These are phyloP conservation scores for Trichoderma sp. DNA, from an alignment of 2,329 filamentous ascomycete genomes.

Conservation along the genomic window DNA sequence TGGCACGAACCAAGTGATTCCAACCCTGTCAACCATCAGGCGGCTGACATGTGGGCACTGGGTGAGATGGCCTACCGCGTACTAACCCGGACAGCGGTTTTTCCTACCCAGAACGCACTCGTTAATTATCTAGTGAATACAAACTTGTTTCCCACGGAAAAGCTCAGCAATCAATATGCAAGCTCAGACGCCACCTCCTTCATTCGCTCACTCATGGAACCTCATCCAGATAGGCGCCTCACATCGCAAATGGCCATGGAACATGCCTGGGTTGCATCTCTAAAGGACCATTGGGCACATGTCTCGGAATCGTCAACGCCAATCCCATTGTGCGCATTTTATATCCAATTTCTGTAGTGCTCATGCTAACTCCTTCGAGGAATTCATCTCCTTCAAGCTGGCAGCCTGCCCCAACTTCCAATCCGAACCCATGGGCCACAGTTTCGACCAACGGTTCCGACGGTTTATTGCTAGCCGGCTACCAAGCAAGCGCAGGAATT, in stretches of 20 bases:
- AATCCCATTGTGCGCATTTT: neutral
- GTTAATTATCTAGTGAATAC: neutral
- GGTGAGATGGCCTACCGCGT: slow-evolving; percentile 23
- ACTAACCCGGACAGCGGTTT: slow-evolving; percentile 10
- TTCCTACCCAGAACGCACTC: neutral
- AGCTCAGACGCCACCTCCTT: neutral
- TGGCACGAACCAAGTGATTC: neutral
- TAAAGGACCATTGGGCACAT: neutral
- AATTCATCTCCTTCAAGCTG: neutral
- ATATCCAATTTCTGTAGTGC: neutral
- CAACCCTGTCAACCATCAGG: slow-evolving; percentile 8
- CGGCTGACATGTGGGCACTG: slow-evolving; percentile 27
- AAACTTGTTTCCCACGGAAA: neutral
- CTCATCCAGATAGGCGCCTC: neutral
- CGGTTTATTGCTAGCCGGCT: neutral
- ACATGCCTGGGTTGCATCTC: neutral
- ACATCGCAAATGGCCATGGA: neutral
- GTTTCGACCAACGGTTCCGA: neutral
- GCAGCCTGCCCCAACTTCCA: neutral
- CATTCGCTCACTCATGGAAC: neutral
- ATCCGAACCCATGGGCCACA: neutral
- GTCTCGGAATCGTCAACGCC: neutral
- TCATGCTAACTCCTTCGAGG: neutral
- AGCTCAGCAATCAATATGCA: neutral
- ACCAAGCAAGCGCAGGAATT: neutral